A percentile compares a stretch with the other conserved stretches of the same genome.
Evolutionary conservation across 2,329 filamentous ascomycete species (phyloP).

Genomic region (Mollisia scopiformis): DNA sequence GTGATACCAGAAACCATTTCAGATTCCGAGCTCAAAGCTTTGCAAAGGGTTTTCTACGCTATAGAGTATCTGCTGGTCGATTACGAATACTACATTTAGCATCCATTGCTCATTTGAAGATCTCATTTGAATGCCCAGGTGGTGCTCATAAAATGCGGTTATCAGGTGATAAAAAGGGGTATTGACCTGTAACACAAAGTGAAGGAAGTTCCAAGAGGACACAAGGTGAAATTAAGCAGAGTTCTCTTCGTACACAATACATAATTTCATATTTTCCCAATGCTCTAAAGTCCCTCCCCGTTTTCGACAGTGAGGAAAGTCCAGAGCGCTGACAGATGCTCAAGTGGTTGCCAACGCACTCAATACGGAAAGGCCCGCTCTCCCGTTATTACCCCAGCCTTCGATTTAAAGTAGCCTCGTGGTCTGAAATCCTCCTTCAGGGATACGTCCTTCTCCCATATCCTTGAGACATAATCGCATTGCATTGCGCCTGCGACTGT

Average conservation of each 20-base stretch:
- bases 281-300: neutral
- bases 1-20: too few relatives aligned
- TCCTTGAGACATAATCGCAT: conserved; percentile 19
- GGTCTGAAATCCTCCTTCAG: conserved; percentile 10
- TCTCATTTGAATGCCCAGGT: too few relatives aligned
- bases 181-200: neutral
- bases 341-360: neutral
- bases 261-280: neutral
- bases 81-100: too few relatives aligned
- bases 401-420: conserved; percentile 10
- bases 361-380: conserved; percentile 15
- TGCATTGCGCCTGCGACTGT: conserved; percentile 9
- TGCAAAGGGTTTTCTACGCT: too few relatives aligned
- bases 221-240: neutral
- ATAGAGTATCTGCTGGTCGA: too few relatives aligned
- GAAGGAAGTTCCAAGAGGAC: neutral
- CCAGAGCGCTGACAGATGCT: neutral
- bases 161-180: neutral
- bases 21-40: too few relatives aligned
- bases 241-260: neutral
- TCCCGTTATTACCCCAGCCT: conserved; percentile 20
- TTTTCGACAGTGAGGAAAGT: neutral
- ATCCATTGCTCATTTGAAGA: too few relatives aligned
- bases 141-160: too few relatives aligned
- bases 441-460: conserved; percentile 14